A percentile compares a stretch with the other conserved stretches of the same genome.
Conservation (phyloP, 495 filamentous ascomycete species). For the Penicillium crystallinum region DNA sequence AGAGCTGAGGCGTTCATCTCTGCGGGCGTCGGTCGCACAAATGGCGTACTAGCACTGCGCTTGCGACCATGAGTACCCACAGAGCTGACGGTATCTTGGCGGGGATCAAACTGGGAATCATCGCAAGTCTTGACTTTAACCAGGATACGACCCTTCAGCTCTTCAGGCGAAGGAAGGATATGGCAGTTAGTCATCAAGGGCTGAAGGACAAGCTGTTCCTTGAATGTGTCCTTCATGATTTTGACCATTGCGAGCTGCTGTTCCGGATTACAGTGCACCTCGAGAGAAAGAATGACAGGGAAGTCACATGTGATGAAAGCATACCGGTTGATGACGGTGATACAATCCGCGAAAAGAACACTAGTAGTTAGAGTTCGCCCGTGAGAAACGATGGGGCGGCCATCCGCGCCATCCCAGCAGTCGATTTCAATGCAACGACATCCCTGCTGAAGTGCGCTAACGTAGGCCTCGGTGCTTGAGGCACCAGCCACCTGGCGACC, state of each 20-base stretch:
- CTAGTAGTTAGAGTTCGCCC: slow-evolving; percentile 83
- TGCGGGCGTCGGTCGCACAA: slow-evolving; percentile 47
- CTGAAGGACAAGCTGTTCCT: slow-evolving; percentile 67
- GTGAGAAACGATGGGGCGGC: slow-evolving; percentile 81
- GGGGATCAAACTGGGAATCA: slow-evolving; percentile 36
- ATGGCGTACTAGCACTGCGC: slow-evolving; percentile 76
- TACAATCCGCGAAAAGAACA: slow-evolving; percentile 82
- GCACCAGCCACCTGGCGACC: slow-evolving; percentile 84
- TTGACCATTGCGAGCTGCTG: slow-evolving; percentile 88
- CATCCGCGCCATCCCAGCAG: slow-evolving; percentile 91
- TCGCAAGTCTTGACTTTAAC: slow-evolving; percentile 84
- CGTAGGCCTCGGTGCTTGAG: slow-evolving; percentile 92
- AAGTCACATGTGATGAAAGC: slow-evolving; percentile 78
- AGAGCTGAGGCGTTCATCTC: slow-evolving; percentile 53
- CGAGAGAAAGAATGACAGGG: slow-evolving; percentile 88
- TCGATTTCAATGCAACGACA: slow-evolving; percentile 96
- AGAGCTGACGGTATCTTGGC: slow-evolving; percentile 33
- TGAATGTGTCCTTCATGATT: slow-evolving; percentile 80
- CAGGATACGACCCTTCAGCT: slow-evolving; percentile 74
- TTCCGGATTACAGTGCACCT: slow-evolving; percentile 81
- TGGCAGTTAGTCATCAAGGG: slow-evolving; percentile 61
- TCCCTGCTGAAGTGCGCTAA: slow-evolving; percentile 77
- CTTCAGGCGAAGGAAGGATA: slow-evolving; percentile 75
- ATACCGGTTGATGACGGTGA: slow-evolving; percentile 88
- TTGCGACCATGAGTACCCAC: slow-evolving; percentile 56